phyloP scores from a whole-genome alignment of 306 rosid genomes.

The Prunus mira region DNA sequence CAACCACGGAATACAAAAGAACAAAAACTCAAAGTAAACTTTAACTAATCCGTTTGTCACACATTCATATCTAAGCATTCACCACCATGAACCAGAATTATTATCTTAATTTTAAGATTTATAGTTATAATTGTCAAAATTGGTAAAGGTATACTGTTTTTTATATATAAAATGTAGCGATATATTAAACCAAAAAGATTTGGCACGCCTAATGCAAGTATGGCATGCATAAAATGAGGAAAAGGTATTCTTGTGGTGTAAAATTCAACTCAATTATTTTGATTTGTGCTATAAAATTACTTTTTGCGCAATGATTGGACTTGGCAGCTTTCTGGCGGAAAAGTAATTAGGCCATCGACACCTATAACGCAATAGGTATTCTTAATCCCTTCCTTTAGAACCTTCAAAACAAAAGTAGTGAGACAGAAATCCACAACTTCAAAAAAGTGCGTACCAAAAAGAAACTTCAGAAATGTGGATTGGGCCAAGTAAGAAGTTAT shows the following conservation, averaged over 20 bases:
- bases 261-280: conserved; percentile 4
- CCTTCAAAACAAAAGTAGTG: not conserved
- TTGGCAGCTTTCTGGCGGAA: not conserved
- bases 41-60: too few relatives aligned
- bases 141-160: too few relatives aligned
- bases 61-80: too few relatives aligned
- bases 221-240: not conserved
- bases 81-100: not conserved
- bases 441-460: too few relatives aligned
- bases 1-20: too few relatives aligned
- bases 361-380: not conserved
- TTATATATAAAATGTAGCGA: not conserved
- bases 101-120: not conserved
- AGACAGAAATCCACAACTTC: too few relatives aligned
- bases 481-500: too few relatives aligned
- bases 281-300: not conserved
- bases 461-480: too few relatives aligned
- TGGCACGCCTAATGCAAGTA: not conserved
- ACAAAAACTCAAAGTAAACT: too few relatives aligned
- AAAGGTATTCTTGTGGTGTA: not conserved
- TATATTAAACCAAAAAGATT: not conserved
- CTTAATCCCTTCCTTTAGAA: not conserved
- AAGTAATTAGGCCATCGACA: not conserved
- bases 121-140: not conserved
- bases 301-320: not conserved